Evolutionary conservation across 495 filamentous ascomycete genomes (phyloP), one percentile per base, ranked within the genome.

Genomic region (Penicillium canescens): DNA sequence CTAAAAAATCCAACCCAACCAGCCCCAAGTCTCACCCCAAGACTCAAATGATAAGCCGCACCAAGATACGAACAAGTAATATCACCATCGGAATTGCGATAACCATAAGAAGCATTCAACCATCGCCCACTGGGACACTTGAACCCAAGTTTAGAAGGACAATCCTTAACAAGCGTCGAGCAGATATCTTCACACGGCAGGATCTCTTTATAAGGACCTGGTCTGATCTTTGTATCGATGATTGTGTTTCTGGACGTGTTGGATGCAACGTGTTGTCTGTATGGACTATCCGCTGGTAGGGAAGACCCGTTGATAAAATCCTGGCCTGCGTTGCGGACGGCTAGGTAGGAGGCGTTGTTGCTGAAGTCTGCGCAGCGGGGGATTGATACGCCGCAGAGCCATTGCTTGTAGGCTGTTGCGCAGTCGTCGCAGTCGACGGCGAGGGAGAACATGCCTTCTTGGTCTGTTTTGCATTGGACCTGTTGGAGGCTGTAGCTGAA

Each of bases 131-230:
- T 75, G 0, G 94, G 95, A 74, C 94, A 99, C 4, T 63, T 69
- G 57, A 99, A 98, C 6, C 78, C 78, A 58, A 99, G 70, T 2
- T 75, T 66, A n/a, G 89, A 77, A 3, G 95, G 92, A 76, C 94
- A 99, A 62, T 78, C 88, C 69, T 84, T 83, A 16, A 95, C 88
- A 2, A 98, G 74, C 16, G 83, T 79, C 65, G 91, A 90, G 71
- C 94, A 99, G 37, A 96, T 70, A 56, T 92, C 83, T 46, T 86
- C 76, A 63, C 92, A 96, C 0, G 94, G 94, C 33, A 96, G 75
- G 24, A 98, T 62, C 72, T 99, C 94, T 65, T 92, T 96, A 69
- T 98, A 97, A 0, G 94, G 93, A 0, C 95, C 94, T 0, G 94
- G 94, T 44, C 78, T 60, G 57, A 98, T 82, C 0, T 68, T 38